Evolutionary conservation across 2,329 filamentous ascomycete genomes (phyloP).

Genomic region (Colletotrichum spinosum): DNA sequence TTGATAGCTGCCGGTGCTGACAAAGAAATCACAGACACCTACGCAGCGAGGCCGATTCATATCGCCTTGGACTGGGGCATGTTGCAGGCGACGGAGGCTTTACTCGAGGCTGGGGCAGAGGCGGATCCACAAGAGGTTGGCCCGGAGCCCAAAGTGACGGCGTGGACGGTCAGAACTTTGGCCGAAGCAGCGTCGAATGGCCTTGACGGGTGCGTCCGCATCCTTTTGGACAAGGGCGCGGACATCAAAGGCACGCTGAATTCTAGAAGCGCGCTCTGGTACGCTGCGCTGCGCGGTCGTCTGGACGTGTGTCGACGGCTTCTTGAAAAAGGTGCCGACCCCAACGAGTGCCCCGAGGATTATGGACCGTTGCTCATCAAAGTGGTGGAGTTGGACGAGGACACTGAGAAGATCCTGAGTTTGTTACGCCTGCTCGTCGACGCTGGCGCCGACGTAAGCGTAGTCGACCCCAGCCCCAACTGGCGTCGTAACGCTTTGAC

Average conservation of each 20-base stretch:
- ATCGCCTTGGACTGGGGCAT: no score
- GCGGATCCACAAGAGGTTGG: neutral
- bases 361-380: neutral
- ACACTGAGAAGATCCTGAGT: constrained; percentile 3
- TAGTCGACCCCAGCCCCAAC: neutral
- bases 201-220: neutral
- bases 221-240: constrained; percentile 9
- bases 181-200: neutral
- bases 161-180: constrained; percentile 3
- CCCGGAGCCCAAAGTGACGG: neutral
- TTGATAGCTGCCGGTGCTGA: no score
- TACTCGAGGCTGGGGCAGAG: no score
- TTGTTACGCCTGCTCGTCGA: constrained; percentile 32
- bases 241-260: constrained; percentile 2
- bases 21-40: no score
- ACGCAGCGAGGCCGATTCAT: no score
- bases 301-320: constrained; percentile 15
- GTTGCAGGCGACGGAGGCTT: no score
- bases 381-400: neutral
- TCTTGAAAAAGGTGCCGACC: constrained; percentile 11
- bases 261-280: neutral
- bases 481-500: constrained; percentile 10
- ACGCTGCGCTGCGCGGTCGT: neutral
- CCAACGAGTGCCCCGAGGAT: neutral
- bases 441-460: neutral